These are phyloP conservation scores for Xylaria sp. DNA, from an alignment of 2,329 filamentous ascomycete species.

Conservation along the genomic window DNA sequence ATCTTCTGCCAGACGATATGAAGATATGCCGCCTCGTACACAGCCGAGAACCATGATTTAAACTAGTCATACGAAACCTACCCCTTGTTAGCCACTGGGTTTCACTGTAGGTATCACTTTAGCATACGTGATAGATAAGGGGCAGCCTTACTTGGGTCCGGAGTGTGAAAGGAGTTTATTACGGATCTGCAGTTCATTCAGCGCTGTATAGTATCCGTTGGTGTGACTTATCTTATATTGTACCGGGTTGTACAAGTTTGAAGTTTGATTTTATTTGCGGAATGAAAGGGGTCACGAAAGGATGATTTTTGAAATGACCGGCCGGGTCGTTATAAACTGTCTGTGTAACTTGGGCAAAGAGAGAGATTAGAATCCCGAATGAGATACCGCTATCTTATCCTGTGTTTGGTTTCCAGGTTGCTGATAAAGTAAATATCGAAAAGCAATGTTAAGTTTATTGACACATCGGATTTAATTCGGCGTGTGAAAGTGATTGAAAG, in stretches of 20 bases:
- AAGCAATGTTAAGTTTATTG: neutral
- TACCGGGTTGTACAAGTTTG: neutral
- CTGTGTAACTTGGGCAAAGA: neutral
- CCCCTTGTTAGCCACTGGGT: neutral
- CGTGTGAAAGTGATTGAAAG: neutral
- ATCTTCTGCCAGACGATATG: slow-evolving; percentile 63
- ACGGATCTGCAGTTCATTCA: neutral
- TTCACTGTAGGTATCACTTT: neutral
- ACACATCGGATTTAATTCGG: neutral
- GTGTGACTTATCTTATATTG: slow-evolving; percentile 3
- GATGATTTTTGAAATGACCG: slow-evolving; percentile 16
- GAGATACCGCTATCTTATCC: slow-evolving; percentile 16
- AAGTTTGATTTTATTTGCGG: slow-evolving; percentile 4
- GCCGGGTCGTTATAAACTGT: neutral
- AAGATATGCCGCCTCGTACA: slow-evolving; percentile 65
- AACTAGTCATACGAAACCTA: slow-evolving; percentile 6
- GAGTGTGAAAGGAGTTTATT: neutral
- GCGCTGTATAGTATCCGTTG: slow-evolving; percentile 1
- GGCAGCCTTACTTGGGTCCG: neutral
- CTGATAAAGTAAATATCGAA: slow-evolving; percentile 5
- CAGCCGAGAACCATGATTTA: slow-evolving; percentile 55
- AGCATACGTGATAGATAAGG: neutral
- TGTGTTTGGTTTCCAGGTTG: slow-evolving; percentile 9
- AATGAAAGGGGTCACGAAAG: neutral
- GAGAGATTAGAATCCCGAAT: neutral